phyloP scores from a whole-genome alignment of 768 basidiomycete species.

The Leccinum fibrillosum region DNA sequence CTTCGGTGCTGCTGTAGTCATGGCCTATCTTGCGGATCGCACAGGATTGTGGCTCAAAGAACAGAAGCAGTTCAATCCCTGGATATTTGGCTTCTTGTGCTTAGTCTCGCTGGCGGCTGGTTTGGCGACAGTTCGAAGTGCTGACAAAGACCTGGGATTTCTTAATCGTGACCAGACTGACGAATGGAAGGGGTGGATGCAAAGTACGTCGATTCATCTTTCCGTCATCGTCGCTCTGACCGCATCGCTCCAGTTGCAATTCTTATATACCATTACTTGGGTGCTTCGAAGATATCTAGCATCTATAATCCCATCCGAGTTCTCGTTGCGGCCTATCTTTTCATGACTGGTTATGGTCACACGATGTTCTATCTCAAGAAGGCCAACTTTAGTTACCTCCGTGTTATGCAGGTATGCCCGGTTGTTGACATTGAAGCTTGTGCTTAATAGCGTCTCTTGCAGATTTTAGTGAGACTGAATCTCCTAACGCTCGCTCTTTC shows the following conservation, averaged over 20 bases:
- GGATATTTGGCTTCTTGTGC: constrained; percentile 62
- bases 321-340: constrained; percentile 84
- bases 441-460: constrained; percentile 6
- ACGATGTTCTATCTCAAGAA: constrained; percentile 88
- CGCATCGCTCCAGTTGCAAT: constrained; percentile 59
- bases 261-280: constrained; percentile 89
- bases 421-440: neutral
- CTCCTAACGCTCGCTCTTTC: constrained; percentile 77
- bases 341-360: constrained; percentile 93
- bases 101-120: constrained; percentile 55
- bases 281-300: constrained; percentile 87
- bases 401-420: constrained; percentile 62
- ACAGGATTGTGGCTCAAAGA: constrained; percentile 86
- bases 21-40: constrained; percentile 81
- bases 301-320: constrained; percentile 91
- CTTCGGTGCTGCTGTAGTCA: constrained; percentile 61
- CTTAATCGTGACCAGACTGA: constrained; percentile 92
- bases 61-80: constrained; percentile 76
- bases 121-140: constrained; percentile 59
- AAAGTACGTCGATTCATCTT: constrained; percentile 50
- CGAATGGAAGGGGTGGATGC: constrained; percentile 99
- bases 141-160: constrained; percentile 83
- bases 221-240: neutral
- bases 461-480: constrained; percentile 82
- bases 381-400: constrained; percentile 77